A percentile compares a stretch with the other conserved stretches of the same genome.
Evolutionary conservation across 129 eudicot species (phyloP).

Genomic region (Solidago caesia): DNA sequence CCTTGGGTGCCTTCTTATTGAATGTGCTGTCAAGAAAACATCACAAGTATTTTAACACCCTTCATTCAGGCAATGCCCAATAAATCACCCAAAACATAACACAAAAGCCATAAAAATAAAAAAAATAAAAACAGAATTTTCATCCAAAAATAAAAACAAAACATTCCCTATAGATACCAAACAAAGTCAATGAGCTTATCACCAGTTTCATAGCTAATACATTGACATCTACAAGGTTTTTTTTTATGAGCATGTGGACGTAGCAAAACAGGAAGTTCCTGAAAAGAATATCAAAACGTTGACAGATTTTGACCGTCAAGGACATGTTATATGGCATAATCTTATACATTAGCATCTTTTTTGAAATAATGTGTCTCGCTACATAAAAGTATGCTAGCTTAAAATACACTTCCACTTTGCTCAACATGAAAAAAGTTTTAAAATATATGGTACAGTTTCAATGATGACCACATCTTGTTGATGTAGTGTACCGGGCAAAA

Average conservation of each 20-base stretch:
- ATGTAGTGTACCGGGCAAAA: no score
- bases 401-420: constrained; percentile 9
- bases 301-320: background rate
- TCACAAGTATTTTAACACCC: background rate
- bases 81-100: no score
- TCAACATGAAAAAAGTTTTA: background rate
- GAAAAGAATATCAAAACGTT: constrained; percentile 25
- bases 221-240: no score
- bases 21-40: constrained; percentile 32
- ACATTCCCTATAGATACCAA: background rate
- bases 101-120: no score
- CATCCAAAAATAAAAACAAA: background rate
- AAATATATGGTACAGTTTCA: background rate
- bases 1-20: constrained; percentile 78
- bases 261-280: constrained; percentile 87
- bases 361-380: background rate
- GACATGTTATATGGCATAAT: background rate
- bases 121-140: no score
- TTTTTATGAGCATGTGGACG: constrained; percentile 82
- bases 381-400: background rate
- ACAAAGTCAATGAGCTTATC: no score
- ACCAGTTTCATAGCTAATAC: no score
- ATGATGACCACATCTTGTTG: constrained; percentile 3
- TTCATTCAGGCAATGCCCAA: no score
- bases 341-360: constrained; percentile 1